Evolutionary conservation across 2,329 filamentous ascomycete genomes (phyloP).

Genomic region (Alternaria sp.): DNA sequence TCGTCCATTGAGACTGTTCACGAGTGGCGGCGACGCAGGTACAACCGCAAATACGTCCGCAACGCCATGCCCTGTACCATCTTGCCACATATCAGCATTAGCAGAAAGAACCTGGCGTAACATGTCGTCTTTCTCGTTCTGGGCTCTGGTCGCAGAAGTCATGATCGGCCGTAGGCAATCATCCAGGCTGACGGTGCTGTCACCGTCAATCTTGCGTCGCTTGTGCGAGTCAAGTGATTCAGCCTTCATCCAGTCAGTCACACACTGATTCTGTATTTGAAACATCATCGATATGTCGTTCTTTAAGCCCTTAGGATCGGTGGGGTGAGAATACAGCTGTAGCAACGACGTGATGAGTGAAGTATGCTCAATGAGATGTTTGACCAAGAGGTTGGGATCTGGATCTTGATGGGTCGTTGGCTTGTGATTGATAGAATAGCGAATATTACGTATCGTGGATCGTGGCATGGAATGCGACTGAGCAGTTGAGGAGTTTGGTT

Average conservation of each 20-base stretch:
- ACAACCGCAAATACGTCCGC: slow-evolving; percentile 23
- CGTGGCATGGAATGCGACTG: background rate
- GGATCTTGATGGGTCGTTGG: slow-evolving; percentile 10
- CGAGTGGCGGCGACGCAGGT: background rate
- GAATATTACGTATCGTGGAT: background rate
- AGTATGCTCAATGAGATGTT: slow-evolving; percentile 25
- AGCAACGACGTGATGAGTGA: slow-evolving; percentile 28
- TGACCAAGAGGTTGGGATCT: slow-evolving; percentile 15
- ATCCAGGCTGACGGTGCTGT: background rate
- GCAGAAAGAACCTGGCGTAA: slow-evolving; percentile 26
- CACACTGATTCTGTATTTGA: slow-evolving; percentile 20
- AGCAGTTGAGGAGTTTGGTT: background rate
- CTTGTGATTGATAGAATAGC: slow-evolving; percentile 1
- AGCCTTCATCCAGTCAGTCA: slow-evolving; percentile 26
- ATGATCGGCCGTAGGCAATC: background rate
- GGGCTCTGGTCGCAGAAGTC: background rate
- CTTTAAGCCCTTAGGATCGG: slow-evolving; percentile 20
- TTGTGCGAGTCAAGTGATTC: slow-evolving; percentile 8
- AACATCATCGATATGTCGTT: slow-evolving; percentile 34
- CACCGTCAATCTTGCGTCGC: slow-evolving; percentile 1
- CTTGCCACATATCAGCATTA: slow-evolving; percentile 31
- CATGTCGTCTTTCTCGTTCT: slow-evolving; percentile 17
- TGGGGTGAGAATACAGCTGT: slow-evolving; percentile 25
- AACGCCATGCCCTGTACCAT: slow-evolving; percentile 24
- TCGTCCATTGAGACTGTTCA: background rate